Evolutionary conservation across 306 rosid species (phyloP).

Genomic region (Cicer pinnatifidum): DNA sequence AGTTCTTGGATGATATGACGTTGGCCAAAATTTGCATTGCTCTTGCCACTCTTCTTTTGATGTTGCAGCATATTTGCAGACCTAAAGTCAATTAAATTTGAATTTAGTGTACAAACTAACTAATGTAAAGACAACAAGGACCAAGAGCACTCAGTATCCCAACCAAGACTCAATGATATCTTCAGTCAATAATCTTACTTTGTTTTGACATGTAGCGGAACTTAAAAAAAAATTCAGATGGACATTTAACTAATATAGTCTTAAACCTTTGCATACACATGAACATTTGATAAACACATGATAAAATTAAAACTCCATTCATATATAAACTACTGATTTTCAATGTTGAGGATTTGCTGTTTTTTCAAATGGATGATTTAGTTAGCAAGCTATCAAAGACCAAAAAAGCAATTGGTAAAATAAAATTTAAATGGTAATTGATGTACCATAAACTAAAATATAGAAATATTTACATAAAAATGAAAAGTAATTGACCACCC

Average conservation of each 20-base stretch:
- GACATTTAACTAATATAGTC: slow-evolving; percentile 1
- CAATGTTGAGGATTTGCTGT: neutral
- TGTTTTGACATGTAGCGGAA: slow-evolving; percentile 22
- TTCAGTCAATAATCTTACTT: slow-evolving; percentile 9
- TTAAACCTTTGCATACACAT: slow-evolving; percentile 1
- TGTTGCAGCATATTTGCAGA: slow-evolving; percentile 74
- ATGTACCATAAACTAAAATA: slow-evolving; percentile 10
- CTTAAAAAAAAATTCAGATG: neutral
- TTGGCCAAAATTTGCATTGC: slow-evolving; percentile 96
- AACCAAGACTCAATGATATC: slow-evolving; percentile 27
- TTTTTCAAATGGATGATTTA: slow-evolving; percentile 3
- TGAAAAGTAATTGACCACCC: slow-evolving; percentile 14
- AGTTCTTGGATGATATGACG: slow-evolving; percentile 93
- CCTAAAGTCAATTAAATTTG: slow-evolving; percentile 53
- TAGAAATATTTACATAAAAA: slow-evolving; percentile 11
- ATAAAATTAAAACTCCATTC: slow-evolving; percentile 30
- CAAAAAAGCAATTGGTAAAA: slow-evolving; percentile 21
- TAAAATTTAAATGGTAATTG: slow-evolving; percentile 4
- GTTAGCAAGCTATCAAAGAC: neutral
- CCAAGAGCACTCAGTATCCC: slow-evolving; percentile 2
- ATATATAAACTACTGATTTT: neutral
- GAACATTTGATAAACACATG: slow-evolving; percentile 14
- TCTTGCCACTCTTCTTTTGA: slow-evolving; percentile 98
- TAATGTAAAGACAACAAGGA: slow-evolving; percentile 8
- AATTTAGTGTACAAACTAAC: slow-evolving; percentile 23